Percentiles rank a stretch among this genome's conserved stretches.
These are phyloP conservation scores for Nosema muscidifuracis DNA, from an alignment of 371 early-diverging fungal genomes.

Conservation along the genomic window DNA sequence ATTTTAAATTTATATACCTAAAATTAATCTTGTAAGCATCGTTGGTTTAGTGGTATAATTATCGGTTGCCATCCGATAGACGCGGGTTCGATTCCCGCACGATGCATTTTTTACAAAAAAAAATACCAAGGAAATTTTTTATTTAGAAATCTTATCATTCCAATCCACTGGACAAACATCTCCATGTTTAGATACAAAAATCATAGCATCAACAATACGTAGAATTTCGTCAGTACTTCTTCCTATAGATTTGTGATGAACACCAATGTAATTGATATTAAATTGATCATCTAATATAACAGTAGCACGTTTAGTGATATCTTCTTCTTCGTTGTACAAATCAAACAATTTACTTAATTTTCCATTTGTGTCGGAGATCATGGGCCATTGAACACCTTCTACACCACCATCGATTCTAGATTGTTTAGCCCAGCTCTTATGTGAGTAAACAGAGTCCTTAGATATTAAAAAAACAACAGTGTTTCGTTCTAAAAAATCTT, in stretches of 20 bases:
- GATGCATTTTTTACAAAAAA: too few species aligned
- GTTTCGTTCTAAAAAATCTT: constrained; percentile 71
- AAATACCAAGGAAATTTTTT: too few species aligned
- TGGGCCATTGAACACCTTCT: constrained; percentile 65
- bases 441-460: constrained; percentile 69
- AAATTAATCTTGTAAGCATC: too few species aligned
- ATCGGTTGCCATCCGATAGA: too few species aligned
- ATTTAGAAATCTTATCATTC: too few species aligned
- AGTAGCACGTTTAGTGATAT: constrained; percentile 64
- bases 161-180: constrained; percentile 57
- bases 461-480: constrained; percentile 73
- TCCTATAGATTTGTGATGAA: constrained; percentile 80
- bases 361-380: constrained; percentile 74
- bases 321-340: constrained; percentile 68
- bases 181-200: constrained; percentile 73
- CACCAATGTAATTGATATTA: constrained; percentile 68
- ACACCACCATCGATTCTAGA: constrained; percentile 79
- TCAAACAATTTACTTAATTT: constrained; percentile 73
- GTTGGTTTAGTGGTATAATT: too few species aligned
- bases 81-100: too few species aligned
- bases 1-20: too few species aligned
- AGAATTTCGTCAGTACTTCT: constrained; percentile 83
- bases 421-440: constrained; percentile 70
- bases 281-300: constrained; percentile 81
- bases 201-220: constrained; percentile 83